Evolutionary conservation across 2,329 filamentous ascomycete species (phyloP).

Genomic region (Ophiocordyceps camponoti-rufipedis): DNA sequence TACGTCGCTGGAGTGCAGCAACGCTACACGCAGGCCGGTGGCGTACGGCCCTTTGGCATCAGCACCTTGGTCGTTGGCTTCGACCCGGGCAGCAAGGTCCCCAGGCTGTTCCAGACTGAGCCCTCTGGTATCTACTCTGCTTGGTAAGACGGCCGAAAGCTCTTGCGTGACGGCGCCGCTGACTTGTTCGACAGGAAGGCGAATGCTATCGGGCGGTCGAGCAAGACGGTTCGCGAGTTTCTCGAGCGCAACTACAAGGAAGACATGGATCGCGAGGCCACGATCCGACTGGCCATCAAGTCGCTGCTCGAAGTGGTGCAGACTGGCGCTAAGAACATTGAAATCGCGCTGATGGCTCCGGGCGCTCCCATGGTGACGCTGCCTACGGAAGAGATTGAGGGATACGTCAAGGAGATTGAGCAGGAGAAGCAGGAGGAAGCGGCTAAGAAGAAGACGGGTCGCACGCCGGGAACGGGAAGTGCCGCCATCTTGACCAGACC

Average conservation of each 20-base stretch:
- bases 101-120: slow-evolving; percentile 92
- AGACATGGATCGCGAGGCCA: slow-evolving; percentile 89
- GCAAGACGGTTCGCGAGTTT: slow-evolving; percentile 98
- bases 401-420: slow-evolving; percentile 97
- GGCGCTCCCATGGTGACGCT: slow-evolving; percentile 86
- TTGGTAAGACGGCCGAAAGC: slow-evolving; percentile 46
- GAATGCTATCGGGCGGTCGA: slow-evolving; percentile 93
- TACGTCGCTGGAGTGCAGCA: slow-evolving; percentile 97
- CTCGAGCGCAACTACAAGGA: slow-evolving; percentile 98
- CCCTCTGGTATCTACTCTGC: slow-evolving; percentile 99
- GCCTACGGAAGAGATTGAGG: slow-evolving; percentile 87
- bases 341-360: slow-evolving; percentile 95
- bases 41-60: slow-evolving; percentile 96
- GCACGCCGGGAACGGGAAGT: slow-evolving; percentile 48
- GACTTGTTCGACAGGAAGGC: slow-evolving; percentile 56
- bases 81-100: slow-evolving; percentile 76
- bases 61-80: slow-evolving; percentile 98
- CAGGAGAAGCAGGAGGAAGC: slow-evolving; percentile 98
- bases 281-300: slow-evolving; percentile 94
- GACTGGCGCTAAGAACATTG: slow-evolving; percentile 98
- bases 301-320: slow-evolving; percentile 95
- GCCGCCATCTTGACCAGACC: slow-evolving; percentile 58
- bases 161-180: neutral
- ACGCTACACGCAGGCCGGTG: slow-evolving; percentile 95
- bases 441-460: slow-evolving; percentile 83